phyloP scores from a whole-genome alignment of 495 filamentous ascomycete genomes.

The Hyaloscypha bicolor region DNA sequence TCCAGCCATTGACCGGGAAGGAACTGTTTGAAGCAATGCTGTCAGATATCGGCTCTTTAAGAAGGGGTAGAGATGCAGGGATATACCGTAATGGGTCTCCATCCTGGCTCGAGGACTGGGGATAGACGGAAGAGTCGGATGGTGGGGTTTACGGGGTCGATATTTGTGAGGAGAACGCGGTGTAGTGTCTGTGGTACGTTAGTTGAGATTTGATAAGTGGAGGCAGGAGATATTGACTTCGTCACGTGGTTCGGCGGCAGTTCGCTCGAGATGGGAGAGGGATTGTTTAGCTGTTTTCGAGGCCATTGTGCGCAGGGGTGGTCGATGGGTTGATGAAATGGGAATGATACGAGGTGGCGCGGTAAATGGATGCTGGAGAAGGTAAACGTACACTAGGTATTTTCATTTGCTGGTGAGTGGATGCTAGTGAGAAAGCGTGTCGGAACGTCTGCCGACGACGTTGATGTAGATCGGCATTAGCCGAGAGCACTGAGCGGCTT shows the following conservation, averaged over 20 bases:
- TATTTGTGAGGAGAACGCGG: constrained; percentile 47
- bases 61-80: constrained; percentile 24
- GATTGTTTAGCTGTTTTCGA: constrained; percentile 11
- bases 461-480: no score
- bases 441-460: no score
- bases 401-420: no score
- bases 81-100: constrained; percentile 32
- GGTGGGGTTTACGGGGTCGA: constrained; percentile 49
- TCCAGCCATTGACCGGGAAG: constrained; percentile 92
- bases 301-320: constrained; percentile 2
- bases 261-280: constrained; percentile 61
- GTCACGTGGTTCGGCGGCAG: constrained; percentile 70
- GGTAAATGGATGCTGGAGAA: neutral
- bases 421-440: no score
- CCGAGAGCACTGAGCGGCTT: no score
- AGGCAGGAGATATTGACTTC: constrained; percentile 33
- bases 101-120: constrained; percentile 32
- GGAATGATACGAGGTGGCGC: neutral
- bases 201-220: constrained; percentile 12
- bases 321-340: no score
- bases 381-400: no score
- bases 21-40: constrained; percentile 48
- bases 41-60: neutral
- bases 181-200: constrained; percentile 43
- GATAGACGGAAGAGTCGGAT: constrained; percentile 53